phyloP scores from a whole-genome alignment of 2,329 filamentous ascomycete species.

The Trichoderma oligosporum region DNA sequence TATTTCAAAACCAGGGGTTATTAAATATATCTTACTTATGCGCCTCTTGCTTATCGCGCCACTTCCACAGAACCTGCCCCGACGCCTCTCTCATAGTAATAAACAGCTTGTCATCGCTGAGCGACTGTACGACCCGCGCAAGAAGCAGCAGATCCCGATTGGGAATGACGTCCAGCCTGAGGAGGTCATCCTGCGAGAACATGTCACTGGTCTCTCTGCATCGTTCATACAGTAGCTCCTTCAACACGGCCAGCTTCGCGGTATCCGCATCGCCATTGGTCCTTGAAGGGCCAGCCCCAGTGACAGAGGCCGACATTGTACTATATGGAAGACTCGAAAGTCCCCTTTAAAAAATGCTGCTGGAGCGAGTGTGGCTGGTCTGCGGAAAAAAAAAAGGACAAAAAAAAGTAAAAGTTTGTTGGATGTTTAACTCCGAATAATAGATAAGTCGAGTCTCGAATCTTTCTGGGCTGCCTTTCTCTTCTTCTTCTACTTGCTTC shows the following conservation, averaged over 20 bases:
- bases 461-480: no score
- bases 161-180: conserved; percentile 55
- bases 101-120: conserved; percentile 59
- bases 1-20: no score
- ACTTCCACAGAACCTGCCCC: conserved; percentile 49
- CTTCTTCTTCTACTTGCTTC: neutral
- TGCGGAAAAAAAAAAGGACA: neutral
- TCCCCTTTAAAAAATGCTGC: no score
- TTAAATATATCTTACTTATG: conserved; percentile 49
- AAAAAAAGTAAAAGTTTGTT: no score
- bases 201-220: conserved; percentile 49
- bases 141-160: conserved; percentile 53
- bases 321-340: neutral
- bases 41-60: conserved; percentile 57
- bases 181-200: conserved; percentile 57
- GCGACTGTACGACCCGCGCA: conserved; percentile 52
- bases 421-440: no score
- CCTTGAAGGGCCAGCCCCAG: conserved; percentile 22
- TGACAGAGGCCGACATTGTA: conserved; percentile 30
- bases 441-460: no score
- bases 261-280: conserved; percentile 31
- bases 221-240: conserved; percentile 55
- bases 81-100: conserved; percentile 42
- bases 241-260: conserved; percentile 49
- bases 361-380: neutral